Conservation (phyloP, 345 rosid genomes). For the Isatis tinctoria region DNA sequence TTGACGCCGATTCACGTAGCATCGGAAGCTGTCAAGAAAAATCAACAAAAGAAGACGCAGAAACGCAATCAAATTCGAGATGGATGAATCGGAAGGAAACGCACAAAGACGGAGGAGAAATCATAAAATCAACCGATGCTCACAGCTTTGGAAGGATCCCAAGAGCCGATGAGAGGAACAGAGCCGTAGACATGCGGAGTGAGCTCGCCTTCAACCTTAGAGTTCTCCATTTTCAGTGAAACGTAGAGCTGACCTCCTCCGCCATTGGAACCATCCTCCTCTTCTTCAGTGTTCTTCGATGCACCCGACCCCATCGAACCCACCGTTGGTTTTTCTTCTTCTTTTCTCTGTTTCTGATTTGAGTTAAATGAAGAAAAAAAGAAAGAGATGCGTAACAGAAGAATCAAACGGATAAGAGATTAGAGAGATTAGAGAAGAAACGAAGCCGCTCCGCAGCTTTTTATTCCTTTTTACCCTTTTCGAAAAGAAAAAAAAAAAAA, state of each 20-base stretch:
- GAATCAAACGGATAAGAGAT: slow-evolving; percentile 31
- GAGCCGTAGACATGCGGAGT: slow-evolving; percentile 95
- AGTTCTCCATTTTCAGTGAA: slow-evolving; percentile 86
- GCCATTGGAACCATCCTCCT: slow-evolving; percentile 58
- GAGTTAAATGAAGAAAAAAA: background rate
- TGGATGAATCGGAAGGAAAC: background rate
- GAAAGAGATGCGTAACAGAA: background rate
- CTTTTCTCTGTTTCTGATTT: background rate
- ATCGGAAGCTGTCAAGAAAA: slow-evolving; percentile 51
- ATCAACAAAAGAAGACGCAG: background rate
- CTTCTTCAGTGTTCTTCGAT: slow-evolving; percentile 62
- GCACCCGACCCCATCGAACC: slow-evolving; percentile 69
- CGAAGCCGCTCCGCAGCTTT: slow-evolving; percentile 22
- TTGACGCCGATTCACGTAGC: slow-evolving; percentile 90
- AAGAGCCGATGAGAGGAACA: slow-evolving; percentile 82
- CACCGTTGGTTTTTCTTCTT: background rate
- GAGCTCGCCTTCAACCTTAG: slow-evolving; percentile 73
- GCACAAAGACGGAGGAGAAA: background rate
- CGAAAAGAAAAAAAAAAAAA: background rate
- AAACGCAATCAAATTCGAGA: background rate
- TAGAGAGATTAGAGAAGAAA: slow-evolving; percentile 28
- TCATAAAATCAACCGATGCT: background rate
- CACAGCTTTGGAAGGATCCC: slow-evolving; percentile 95
- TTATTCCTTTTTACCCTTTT: background rate
- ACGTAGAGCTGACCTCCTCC: slow-evolving; percentile 83